Evolutionary conservation across 208 protist genomes (phyloP).

Genomic region (Wallacemonas sp.): DNA sequence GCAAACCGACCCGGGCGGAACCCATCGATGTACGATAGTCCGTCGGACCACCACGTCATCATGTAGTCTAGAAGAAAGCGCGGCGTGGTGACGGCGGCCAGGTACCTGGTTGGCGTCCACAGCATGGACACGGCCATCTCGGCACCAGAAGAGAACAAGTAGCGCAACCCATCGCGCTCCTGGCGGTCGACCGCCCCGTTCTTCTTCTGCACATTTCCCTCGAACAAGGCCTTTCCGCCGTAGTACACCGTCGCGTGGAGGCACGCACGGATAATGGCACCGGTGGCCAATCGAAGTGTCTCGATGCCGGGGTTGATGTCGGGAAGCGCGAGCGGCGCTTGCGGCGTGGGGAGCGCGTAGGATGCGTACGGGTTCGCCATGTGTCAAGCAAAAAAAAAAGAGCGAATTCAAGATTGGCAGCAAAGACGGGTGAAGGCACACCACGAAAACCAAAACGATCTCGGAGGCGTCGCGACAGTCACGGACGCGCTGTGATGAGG

Average conservation of each 20-base stretch:
- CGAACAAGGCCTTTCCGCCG: constrained; percentile 43
- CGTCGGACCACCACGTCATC: constrained; percentile 68
- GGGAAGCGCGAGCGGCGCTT: constrained; percentile 42
- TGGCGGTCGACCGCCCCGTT: constrained; percentile 28
- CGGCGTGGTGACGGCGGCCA: constrained; percentile 74
- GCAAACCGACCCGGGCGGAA: constrained; percentile 69
- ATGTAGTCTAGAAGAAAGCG: constrained; percentile 85
- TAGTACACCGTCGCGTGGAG: constrained; percentile 66
- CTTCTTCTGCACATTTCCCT: constrained; percentile 41
- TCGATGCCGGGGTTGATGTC: constrained; percentile 57
- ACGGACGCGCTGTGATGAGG: no score
- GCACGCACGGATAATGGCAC: constrained; percentile 70
- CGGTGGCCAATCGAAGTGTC: constrained; percentile 53
- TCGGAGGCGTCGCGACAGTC: no score
- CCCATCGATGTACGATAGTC: constrained; percentile 53
- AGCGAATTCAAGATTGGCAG: no score
- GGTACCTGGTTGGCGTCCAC: constrained; percentile 62
- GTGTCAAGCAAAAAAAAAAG: background rate
- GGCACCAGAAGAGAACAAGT: constrained; percentile 46
- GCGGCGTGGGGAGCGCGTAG: background rate
- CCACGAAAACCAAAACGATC: no score
- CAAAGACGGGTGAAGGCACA: no score
- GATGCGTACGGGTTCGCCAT: constrained; percentile 16
- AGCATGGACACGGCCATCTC: constrained; percentile 72
- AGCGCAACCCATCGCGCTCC: constrained; percentile 45